Conservation (phyloP, 495 filamentous ascomycete species). For the Xylaria castorea region DNA sequence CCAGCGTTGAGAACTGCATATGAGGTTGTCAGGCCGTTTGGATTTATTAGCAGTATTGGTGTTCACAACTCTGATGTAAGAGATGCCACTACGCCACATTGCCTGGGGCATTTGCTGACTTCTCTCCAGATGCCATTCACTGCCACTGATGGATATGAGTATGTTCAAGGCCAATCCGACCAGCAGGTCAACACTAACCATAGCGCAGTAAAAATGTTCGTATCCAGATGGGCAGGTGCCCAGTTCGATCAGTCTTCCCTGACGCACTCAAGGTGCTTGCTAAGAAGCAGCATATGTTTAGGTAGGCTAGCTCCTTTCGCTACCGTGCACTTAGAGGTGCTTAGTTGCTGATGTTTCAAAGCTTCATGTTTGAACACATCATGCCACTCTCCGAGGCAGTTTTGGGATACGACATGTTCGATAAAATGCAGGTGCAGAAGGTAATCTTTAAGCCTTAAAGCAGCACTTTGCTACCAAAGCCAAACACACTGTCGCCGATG, state of each 20-base stretch:
- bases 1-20: conserved; percentile 83
- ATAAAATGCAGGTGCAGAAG: conserved; percentile 93
- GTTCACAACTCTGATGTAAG: conserved; percentile 87
- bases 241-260: conserved; percentile 82
- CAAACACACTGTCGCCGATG: neutral
- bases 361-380: conserved; percentile 93
- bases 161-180: conserved; percentile 25
- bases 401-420: conserved; percentile 90
- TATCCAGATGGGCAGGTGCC: conserved; percentile 94
- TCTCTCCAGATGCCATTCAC: conserved; percentile 76
- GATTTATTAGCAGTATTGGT: conserved; percentile 85
- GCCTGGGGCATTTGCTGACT: conserved; percentile 32
- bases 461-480: neutral
- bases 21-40: conserved; percentile 87
- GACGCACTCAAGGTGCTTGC: conserved; percentile 79
- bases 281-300: conserved; percentile 80
- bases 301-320: conserved; percentile 61
- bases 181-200: conserved; percentile 24
- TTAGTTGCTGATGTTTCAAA: conserved; percentile 40
- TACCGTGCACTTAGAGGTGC: neutral
- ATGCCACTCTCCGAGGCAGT: conserved; percentile 87
- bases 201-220: conserved; percentile 75
- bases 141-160: conserved; percentile 80
- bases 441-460: conserved; percentile 62
- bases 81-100: neutral